These are phyloP conservation scores for Piromyces sp. DNA, from an alignment of 192 early-diverging fungal genomes.

Conservation along the genomic window DNA sequence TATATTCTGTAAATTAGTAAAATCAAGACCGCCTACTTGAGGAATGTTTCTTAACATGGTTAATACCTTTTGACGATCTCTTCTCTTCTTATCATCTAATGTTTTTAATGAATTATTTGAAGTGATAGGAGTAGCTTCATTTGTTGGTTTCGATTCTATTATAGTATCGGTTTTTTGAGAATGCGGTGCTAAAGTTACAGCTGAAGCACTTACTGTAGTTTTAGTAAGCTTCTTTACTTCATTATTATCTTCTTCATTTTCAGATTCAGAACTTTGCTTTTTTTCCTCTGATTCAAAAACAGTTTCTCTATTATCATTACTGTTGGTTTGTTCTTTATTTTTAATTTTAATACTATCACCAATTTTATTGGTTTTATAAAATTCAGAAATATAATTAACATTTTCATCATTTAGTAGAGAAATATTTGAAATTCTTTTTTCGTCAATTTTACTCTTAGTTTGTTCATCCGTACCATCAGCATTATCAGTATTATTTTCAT, in stretches of 20 bases:
- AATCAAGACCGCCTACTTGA: background rate
- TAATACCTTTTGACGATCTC: background rate
- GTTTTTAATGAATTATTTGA: too few relatives aligned
- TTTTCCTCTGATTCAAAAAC: background rate
- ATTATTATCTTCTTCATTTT: too few relatives aligned
- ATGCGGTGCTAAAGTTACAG: too few relatives aligned
- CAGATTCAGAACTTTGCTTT: background rate
- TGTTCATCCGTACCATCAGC: too few relatives aligned
- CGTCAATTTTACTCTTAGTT: too few relatives aligned
- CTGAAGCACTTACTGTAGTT: too few relatives aligned
- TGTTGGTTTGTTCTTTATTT: background rate
- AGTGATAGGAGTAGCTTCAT: too few relatives aligned
- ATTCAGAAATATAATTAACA: background rate
- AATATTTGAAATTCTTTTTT: background rate
- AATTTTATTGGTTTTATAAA: background rate
- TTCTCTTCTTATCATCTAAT: background rate
- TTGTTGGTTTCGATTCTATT: too few relatives aligned
- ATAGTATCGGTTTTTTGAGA: too few relatives aligned
- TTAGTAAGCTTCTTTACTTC: too few relatives aligned
- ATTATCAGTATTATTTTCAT: too few relatives aligned
- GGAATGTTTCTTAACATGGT: background rate
- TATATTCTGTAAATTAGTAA: background rate
- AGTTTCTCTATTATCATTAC: background rate
- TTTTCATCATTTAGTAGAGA: background rate
- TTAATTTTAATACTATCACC: background rate